Base-by-base conservation (phyloP, 805 yeast species). In the Saturnispora sanitii region DNA sequence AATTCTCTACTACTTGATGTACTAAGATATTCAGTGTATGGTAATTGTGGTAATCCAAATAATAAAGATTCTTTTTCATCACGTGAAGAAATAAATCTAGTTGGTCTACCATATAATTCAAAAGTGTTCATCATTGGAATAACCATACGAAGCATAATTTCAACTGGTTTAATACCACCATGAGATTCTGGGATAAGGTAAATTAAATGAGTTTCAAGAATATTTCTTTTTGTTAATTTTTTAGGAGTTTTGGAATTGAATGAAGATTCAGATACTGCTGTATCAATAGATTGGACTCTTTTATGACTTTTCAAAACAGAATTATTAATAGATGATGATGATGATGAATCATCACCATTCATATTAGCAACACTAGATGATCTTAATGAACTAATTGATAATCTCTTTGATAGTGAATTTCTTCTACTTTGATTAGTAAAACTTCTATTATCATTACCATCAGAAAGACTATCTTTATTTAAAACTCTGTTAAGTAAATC, bases 31-130 rank as follows among this genome's bases (percentile, higher is more conserved):
- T 76, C 73, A 25, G 77, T 74, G 44, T 71, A 76, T 3, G 94
- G 94, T 51, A 83, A 66, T 18, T 77, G 73, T 4, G 94, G 94
- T 45, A 82, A 65, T 0, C 80, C 90, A 62, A 80, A 82, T 26
- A 82, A 61, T 51, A 82, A 55, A 2, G 85, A 77, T 1, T 63
- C 51, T 16, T 64, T 58, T 49, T 78, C 73, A 13, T 61, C 62
- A 57, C 79, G 77, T 49, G 72, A 71, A 17, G 84, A 73, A 42
- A 68, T 65, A 47, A 82, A 67, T 48, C 68, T 75, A 33, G 66
- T 64, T 1, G 94, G 92, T 49, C 92, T 67, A 7, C 94, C 94
- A 52, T 82, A 82, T 35, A 82, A 57, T 52, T 70, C 72, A 60
- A 81, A 82, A 3, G 80, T 67, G 55, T 82, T 84, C 64, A 79